phyloP scores from a whole-genome alignment of 2,329 filamentous ascomycete genomes.

The Hypoxylon rubiginosum region DNA sequence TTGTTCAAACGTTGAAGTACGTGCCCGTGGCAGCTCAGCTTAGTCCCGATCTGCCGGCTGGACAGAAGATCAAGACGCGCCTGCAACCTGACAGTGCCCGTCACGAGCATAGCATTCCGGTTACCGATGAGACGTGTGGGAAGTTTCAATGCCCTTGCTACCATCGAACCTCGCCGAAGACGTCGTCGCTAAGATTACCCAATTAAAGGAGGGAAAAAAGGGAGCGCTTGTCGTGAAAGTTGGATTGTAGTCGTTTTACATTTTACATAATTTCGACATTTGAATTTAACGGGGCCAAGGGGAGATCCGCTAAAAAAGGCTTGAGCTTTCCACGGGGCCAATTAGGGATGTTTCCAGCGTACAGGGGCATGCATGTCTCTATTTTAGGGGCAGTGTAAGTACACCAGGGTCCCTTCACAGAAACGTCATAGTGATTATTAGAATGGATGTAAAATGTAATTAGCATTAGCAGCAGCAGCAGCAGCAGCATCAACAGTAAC shows the following conservation, averaged over 20 bases:
- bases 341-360: slow-evolving; percentile 14
- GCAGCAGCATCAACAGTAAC: too few species aligned
- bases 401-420: neutral
- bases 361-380: slow-evolving; percentile 15
- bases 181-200: neutral
- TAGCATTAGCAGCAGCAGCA: too few species aligned
- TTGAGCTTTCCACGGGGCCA: slow-evolving; percentile 18
- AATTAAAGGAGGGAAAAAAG: slow-evolving; percentile 8
- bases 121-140: neutral
- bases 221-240: slow-evolving; percentile 4
- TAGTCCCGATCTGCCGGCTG: slow-evolving; percentile 14
- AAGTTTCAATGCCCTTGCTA: neutral
- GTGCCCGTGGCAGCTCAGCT: slow-evolving; percentile 13
- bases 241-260: slow-evolving; percentile 5
- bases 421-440: neutral
- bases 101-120: slow-evolving; percentile 24
- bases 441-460: too few species aligned
- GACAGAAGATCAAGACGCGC: slow-evolving; percentile 22
- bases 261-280: slow-evolving; percentile 18
- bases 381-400: too few species aligned
- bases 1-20: neutral
- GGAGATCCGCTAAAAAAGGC: slow-evolving; percentile 12
- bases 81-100: slow-evolving; percentile 15
- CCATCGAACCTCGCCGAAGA: neutral
- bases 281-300: neutral